phyloP scores from a whole-genome alignment of 306 rosid species.

The Quercus robur region DNA sequence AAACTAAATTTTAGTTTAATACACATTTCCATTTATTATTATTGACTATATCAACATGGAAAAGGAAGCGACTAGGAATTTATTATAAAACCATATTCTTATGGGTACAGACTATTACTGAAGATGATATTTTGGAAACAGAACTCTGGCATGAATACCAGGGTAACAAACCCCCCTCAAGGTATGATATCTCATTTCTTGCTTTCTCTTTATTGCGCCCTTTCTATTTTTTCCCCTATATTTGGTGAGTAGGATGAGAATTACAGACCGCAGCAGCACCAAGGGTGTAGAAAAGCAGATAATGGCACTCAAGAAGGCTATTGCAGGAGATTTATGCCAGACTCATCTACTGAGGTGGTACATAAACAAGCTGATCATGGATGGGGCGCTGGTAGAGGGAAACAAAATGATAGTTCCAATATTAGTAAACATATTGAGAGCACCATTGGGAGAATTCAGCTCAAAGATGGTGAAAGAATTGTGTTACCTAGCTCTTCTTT shows the following conservation, averaged over 20 bases:
- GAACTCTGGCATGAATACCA: conserved; percentile 38
- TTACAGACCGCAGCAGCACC: conserved; percentile 9
- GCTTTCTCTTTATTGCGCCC: not conserved
- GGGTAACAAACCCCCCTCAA: not conserved
- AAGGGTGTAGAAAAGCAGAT: not conserved
- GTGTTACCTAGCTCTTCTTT: not conserved
- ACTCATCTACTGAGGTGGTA: not conserved
- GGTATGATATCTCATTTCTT: conserved; percentile 5
- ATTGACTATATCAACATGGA: not conserved
- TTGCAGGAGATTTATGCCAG: not conserved
- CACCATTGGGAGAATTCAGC: too few relatives aligned
- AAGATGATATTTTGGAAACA: conserved; percentile 34
- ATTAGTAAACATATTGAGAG: not conserved
- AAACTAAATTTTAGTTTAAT: not conserved
- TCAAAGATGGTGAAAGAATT: not conserved
- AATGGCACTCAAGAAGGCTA: not conserved
- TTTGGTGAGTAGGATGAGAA: not conserved
- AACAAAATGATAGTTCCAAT: not conserved
- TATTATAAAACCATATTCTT: not conserved
- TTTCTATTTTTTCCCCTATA: not conserved
- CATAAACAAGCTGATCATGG: conserved; percentile 27
- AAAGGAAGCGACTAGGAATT: not conserved
- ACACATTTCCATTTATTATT: not conserved
- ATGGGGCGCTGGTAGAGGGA: conserved; percentile 41
- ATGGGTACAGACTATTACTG: conserved; percentile 29